phyloP scores from a whole-genome alignment of 78 protist genomes.

The Dictyostelium purpureum region DNA sequence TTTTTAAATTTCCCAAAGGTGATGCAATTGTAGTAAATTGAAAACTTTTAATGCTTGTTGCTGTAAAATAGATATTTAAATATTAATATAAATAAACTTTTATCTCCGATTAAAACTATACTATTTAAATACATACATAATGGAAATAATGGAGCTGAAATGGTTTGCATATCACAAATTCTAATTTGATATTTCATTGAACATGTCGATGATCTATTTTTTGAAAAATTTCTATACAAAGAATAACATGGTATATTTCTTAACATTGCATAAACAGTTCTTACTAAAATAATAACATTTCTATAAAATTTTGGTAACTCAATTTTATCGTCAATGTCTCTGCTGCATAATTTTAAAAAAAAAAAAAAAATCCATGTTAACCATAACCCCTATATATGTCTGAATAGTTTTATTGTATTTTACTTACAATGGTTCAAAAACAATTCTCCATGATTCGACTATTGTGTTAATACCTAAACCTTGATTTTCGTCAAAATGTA shows the following conservation, averaged over 20 bases:
- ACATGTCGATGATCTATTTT: slow-evolving; percentile 52
- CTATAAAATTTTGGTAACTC: slow-evolving; percentile 73
- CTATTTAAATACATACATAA: slow-evolving; percentile 29
- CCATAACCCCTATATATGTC: too few relatives aligned
- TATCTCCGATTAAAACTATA: too few relatives aligned
- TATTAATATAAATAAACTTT: not conserved
- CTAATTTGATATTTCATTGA: slow-evolving; percentile 58
- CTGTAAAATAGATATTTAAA: not conserved
- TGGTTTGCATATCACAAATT: slow-evolving; percentile 14
- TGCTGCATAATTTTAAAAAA: not conserved
- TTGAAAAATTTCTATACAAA: slow-evolving; percentile 42
- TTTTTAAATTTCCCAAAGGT: slow-evolving; percentile 26
- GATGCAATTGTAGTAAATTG: slow-evolving; percentile 43
- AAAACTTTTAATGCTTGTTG: slow-evolving; percentile 41
- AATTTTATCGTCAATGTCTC: slow-evolving; percentile 14
- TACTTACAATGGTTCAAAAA: slow-evolving; percentile 67
- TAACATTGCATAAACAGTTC: slow-evolving; percentile 52
- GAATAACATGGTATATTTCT: slow-evolving; percentile 56
- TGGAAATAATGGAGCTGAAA: slow-evolving; percentile 41
- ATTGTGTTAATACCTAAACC: slow-evolving; percentile 56
- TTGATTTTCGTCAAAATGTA: slow-evolving; percentile 57
- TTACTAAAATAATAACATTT: slow-evolving; percentile 50
- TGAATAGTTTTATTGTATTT: not conserved
- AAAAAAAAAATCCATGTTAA: not conserved
- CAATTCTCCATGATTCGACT: slow-evolving; percentile 69